Evolutionary conservation across 257 asterid genomes (phyloP).

Genomic region (Buddleja alternifolia): DNA sequence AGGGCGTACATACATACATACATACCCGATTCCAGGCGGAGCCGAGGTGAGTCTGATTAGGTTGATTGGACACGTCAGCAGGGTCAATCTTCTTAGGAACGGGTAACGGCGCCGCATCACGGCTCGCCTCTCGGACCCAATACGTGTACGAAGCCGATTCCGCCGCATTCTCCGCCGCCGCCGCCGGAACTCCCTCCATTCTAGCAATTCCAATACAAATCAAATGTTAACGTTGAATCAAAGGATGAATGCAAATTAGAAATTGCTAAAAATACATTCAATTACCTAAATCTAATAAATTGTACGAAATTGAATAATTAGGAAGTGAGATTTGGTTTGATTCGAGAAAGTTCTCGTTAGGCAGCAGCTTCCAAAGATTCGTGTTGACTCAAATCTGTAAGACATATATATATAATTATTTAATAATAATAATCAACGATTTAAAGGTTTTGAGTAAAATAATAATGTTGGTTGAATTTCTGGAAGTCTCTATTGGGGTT

Average conservation of each 20-base stretch:
- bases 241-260: not conserved
- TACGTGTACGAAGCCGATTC: conserved; percentile 36
- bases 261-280: not conserved
- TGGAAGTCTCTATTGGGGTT: not conserved
- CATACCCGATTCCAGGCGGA: conserved; percentile 43
- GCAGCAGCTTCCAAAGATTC: not conserved
- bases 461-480: not conserved
- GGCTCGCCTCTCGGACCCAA: conserved; percentile 36
- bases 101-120: conserved; percentile 45
- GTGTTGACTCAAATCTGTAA: not conserved
- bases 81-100: conserved; percentile 38
- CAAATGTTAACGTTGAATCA: not conserved
- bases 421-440: too few species aligned
- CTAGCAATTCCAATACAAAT: not conserved
- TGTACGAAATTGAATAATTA: not conserved
- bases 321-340: not conserved
- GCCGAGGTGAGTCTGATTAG: conserved; percentile 39
- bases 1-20: too few species aligned
- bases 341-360: not conserved
- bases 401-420: too few species aligned
- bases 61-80: conserved; percentile 25
- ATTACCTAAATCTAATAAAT: not conserved
- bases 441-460: too few species aligned
- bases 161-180: conserved; percentile 24
- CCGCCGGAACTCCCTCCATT: conserved; percentile 46